Conservation (phyloP, 2,329 filamentous ascomycete genomes). For the Curvularia spicifera region DNA sequence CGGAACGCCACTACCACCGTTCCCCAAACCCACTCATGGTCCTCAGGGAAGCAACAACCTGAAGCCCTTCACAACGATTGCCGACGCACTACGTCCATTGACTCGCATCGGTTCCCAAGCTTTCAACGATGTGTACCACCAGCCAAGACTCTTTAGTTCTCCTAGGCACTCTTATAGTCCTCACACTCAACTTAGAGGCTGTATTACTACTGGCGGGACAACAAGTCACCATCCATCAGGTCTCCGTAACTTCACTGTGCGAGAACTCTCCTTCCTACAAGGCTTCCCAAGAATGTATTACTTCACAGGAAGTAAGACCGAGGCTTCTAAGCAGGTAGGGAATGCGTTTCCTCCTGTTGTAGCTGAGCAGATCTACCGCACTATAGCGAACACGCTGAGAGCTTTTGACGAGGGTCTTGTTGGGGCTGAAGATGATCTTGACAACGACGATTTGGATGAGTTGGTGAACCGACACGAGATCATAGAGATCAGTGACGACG, state of each 20-base stretch:
- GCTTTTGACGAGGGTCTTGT: slow-evolving; percentile 39
- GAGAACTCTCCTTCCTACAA: slow-evolving; percentile 30
- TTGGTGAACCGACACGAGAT: background rate
- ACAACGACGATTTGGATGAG: slow-evolving; percentile 18
- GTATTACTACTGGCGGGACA: slow-evolving; percentile 29
- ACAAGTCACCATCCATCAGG: slow-evolving; percentile 25
- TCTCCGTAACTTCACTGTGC: slow-evolving; percentile 21
- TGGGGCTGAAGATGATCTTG: slow-evolving; percentile 30
- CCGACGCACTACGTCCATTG: slow-evolving; percentile 28
- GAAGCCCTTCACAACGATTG: slow-evolving; percentile 27
- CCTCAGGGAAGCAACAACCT: slow-evolving; percentile 31
- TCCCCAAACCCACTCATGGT: slow-evolving; percentile 38
- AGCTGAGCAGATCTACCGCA: slow-evolving; percentile 16
- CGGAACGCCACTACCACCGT: slow-evolving; percentile 37
- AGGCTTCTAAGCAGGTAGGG: slow-evolving; percentile 29
- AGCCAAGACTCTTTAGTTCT: slow-evolving; percentile 4
- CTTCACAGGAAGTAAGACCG: slow-evolving; percentile 12
- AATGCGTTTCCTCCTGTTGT: slow-evolving; percentile 33
- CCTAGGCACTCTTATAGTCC: background rate
- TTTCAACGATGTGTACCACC: slow-evolving; percentile 27
- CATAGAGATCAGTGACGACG: background rate
- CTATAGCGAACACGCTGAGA: slow-evolving; percentile 21
- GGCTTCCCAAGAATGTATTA: slow-evolving; percentile 21
- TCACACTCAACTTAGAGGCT: background rate
- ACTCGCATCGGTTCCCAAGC: background rate